Evolutionary conservation across 805 yeast genomes (phyloP).

Genomic region (Cyberlindnera meyerae): DNA sequence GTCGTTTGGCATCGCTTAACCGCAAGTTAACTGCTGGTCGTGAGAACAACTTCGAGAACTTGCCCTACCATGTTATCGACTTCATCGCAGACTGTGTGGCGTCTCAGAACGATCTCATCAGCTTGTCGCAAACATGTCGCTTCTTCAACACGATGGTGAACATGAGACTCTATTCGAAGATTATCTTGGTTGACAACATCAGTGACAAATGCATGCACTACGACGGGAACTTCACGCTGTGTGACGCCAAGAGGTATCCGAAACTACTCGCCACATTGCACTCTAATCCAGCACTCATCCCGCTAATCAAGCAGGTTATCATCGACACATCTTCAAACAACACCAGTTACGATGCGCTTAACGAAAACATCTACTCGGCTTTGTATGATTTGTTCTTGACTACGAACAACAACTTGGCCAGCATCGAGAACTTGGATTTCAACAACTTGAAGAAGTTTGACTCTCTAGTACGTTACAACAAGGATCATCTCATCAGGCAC

Average conservation of each 20-base stretch:
- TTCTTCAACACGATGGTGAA: constrained; percentile 26
- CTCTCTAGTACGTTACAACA: constrained; percentile 21
- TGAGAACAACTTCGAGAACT: constrained; percentile 25
- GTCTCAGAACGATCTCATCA: constrained; percentile 25
- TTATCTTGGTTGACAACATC: constrained; percentile 24
- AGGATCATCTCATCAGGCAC: constrained; percentile 23
- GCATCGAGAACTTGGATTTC: constrained; percentile 23
- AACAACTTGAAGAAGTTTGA: constrained; percentile 26
- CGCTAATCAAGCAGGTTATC: constrained; percentile 23
- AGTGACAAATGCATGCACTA: constrained; percentile 18
- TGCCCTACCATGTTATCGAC: constrained; percentile 26
- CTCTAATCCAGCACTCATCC: constrained; percentile 22
- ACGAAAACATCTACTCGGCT: constrained; percentile 20
- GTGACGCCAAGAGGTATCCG: constrained; percentile 23
- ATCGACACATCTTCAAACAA: constrained; percentile 25
- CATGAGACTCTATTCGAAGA: constrained; percentile 21
- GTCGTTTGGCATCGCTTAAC: constrained; percentile 9
- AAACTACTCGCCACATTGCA: constrained; percentile 26
- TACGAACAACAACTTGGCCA: constrained; percentile 22
- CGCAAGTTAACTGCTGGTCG: constrained; percentile 4
- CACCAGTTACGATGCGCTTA: constrained; percentile 22
- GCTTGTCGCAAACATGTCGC: constrained; percentile 23
- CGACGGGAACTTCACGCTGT: constrained; percentile 22
- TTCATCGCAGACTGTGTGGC: constrained; percentile 26
- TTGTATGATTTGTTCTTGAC: constrained; percentile 26